Percentiles rank a stretch among this genome's conserved stretches.
phyloP scores from a whole-genome alignment of 2,329 filamentous ascomycete genomes.

The Rutstroemia sp. region DNA sequence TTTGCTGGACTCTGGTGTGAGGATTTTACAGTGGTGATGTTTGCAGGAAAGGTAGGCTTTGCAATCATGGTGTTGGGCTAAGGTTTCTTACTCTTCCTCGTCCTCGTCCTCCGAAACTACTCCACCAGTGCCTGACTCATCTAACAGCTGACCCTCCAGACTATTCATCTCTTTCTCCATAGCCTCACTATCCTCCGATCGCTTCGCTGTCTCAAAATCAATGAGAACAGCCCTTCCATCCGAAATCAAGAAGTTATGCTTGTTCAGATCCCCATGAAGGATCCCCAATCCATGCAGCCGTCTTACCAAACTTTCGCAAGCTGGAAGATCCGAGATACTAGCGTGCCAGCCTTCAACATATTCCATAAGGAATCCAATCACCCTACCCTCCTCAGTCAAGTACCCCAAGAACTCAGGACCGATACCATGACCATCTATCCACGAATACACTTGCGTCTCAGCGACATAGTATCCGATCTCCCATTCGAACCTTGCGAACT shows the following conservation, averaged over 20 bases:
- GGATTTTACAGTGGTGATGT: too few species aligned
- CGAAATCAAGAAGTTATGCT: conserved; percentile 32
- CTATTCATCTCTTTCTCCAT: conserved; percentile 1
- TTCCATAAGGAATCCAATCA: conserved; percentile 30
- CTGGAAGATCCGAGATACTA: conserved; percentile 23
- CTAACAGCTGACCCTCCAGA: neutral
- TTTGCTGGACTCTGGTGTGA: too few species aligned
- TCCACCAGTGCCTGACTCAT: neutral
- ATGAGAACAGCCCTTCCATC: conserved; percentile 28
- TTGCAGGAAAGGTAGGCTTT: too few species aligned
- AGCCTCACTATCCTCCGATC: conserved; percentile 5
- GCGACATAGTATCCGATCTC: conserved; percentile 6
- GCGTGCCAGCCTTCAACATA: conserved; percentile 25
- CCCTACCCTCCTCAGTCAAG: conserved; percentile 26
- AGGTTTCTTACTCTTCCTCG: neutral
- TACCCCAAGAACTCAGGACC: conserved; percentile 27
- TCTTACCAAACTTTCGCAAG: conserved; percentile 27
- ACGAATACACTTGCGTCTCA: conserved; percentile 17
- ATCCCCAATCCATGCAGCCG: conserved; percentile 31
- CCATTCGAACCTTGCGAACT: conserved; percentile 15
- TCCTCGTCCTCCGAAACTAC: neutral
- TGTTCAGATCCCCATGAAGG: conserved; percentile 33
- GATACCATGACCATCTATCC: conserved; percentile 18
- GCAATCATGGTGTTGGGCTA: too few species aligned
- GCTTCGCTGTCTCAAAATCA: conserved; percentile 29